These are phyloP conservation scores for Cyclostephanos tholiformis DNA, from an alignment of 108 stramenopile genomes.

Conservation along the genomic window DNA sequence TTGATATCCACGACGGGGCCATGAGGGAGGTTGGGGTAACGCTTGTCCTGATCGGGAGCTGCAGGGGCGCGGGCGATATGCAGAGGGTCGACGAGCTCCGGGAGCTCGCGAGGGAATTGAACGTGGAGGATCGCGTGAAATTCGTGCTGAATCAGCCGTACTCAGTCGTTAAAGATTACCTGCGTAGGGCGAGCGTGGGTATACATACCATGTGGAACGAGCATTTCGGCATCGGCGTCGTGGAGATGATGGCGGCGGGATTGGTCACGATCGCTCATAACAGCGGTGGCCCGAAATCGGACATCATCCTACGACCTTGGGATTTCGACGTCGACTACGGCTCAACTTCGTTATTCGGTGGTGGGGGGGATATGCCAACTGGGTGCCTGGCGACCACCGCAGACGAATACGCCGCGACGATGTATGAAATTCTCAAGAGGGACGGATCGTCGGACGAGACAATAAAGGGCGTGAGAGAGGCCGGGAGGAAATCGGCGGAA, in stretches of 20 bases:
- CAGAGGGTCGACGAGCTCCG: conserved; percentile 67
- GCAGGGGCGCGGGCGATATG: conserved; percentile 86
- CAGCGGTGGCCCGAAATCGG: conserved; percentile 93
- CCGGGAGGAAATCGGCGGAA: conserved; percentile 55
- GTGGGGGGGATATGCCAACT: conserved; percentile 9
- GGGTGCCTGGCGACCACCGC: conserved; percentile 78
- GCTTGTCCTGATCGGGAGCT: conserved; percentile 93
- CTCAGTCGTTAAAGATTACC: conserved; percentile 71
- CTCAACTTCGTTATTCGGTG: background rate
- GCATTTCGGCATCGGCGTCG: conserved; percentile 99
- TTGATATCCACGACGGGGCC: conserved; percentile 18
- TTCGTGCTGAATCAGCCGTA: conserved; percentile 93
- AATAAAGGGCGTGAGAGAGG: conserved; percentile 42
- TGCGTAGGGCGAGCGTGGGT: conserved; percentile 81
- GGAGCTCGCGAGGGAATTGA: conserved; percentile 57
- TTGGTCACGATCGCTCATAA: conserved; percentile 92
- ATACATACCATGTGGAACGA: conserved; percentile 99
- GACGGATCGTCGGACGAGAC: conserved; percentile 26
- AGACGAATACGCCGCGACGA: conserved; percentile 76
- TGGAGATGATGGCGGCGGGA: conserved; percentile 99
- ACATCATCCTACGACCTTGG: conserved; percentile 61
- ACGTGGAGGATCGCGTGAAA: conserved; percentile 66
- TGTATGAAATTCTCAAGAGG: conserved; percentile 61
- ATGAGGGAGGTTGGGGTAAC: conserved; percentile 41
- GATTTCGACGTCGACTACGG: conserved; percentile 20